phyloP scores from a whole-genome alignment of 352 stramenopile species.

The Globisporangium viniferum region DNA sequence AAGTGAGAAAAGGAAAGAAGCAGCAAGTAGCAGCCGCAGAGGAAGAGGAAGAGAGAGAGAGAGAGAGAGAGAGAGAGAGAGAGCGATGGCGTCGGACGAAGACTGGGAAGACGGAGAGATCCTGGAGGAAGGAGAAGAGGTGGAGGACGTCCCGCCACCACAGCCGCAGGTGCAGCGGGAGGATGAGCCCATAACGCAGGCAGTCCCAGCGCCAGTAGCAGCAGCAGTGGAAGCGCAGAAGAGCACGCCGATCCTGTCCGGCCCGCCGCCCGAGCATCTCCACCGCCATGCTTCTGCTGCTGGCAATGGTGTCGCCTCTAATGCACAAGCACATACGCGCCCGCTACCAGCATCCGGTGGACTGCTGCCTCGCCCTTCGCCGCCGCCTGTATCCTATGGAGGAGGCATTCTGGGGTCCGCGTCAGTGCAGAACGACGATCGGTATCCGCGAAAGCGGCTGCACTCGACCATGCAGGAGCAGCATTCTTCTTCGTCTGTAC shows the following conservation, averaged over 20 bases:
- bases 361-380: neutral
- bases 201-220: conserved; percentile 11
- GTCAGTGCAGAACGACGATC: neutral
- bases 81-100: conserved; percentile 23
- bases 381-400: conserved; percentile 6
- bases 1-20: neutral
- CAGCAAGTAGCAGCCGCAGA: neutral
- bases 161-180: conserved; percentile 21
- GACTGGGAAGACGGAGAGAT: conserved; percentile 78
- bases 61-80: neutral
- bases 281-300: neutral
- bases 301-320: neutral
- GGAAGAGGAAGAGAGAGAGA: neutral
- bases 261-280: conserved; percentile 4
- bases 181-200: conserved; percentile 9
- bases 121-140: conserved; percentile 60
- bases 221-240: neutral
- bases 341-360: neutral
- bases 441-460: conserved; percentile 23
- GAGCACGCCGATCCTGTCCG: conserved; percentile 16
- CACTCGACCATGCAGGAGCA: conserved; percentile 28
- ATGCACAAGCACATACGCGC: neutral
- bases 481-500: neutral
- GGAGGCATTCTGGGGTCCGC: conserved; percentile 5
- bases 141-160: conserved; percentile 10